phyloP scores from a whole-genome alignment of 805 yeast species.

The Wickerhamiella azyma region DNA sequence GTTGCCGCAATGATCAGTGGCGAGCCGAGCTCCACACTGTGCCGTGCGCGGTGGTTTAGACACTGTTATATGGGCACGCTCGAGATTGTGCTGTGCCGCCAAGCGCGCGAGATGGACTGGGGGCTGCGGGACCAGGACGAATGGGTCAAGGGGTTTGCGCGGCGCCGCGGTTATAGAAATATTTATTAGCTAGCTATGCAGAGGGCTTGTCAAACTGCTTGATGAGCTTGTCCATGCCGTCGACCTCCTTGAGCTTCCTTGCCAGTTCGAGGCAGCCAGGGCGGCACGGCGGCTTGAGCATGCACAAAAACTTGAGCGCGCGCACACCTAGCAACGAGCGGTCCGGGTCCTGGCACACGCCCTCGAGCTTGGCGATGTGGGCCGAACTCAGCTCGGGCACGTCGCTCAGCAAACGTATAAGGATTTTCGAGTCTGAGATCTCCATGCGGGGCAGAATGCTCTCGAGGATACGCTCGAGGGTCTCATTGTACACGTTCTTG shows the following conservation, averaged over 20 bases:
- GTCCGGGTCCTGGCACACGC: conserved; percentile 75
- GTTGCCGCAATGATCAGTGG: neutral
- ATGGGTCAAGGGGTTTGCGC: neutral
- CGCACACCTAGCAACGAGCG: conserved; percentile 70
- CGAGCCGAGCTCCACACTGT: neutral
- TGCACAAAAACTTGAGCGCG: conserved; percentile 61
- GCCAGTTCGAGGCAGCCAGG: conserved; percentile 28
- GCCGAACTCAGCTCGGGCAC: conserved; percentile 58
- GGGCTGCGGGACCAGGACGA: neutral
- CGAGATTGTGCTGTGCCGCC: neutral
- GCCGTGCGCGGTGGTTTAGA: neutral
- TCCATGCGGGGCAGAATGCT: conserved; percentile 76
- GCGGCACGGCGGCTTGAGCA: conserved; percentile 83
- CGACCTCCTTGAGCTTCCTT: conserved; percentile 21
- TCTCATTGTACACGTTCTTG: conserved; percentile 65
- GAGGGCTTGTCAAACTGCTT: conserved; percentile 12
- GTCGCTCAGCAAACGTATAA: conserved; percentile 75
- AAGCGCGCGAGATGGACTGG: neutral
- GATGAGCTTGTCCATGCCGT: conserved; percentile 20
- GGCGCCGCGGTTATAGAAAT: neutral
- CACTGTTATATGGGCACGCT: neutral
- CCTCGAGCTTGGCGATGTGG: conserved; percentile 50
- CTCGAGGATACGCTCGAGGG: conserved; percentile 63
- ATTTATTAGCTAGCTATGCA: conserved; percentile 11
- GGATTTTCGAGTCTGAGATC: conserved; percentile 60